A percentile compares a stretch with the other conserved stretches of the same genome.
phyloP scores from a whole-genome alignment of 2,329 filamentous ascomycete species.

The Paracorniculantispora psalliotae region DNA sequence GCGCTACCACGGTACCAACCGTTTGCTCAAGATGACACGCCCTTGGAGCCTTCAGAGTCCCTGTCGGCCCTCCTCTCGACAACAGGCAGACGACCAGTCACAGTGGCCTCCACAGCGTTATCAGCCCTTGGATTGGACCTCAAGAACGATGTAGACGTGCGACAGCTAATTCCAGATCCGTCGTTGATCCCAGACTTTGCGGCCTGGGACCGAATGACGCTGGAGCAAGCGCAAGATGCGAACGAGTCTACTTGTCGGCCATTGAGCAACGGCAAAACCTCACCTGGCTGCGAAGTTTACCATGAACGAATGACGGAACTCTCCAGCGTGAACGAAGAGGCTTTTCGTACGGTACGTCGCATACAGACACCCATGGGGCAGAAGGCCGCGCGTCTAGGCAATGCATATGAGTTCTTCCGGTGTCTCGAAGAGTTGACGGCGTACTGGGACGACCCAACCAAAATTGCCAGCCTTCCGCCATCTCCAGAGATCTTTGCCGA shows the following conservation, averaged over 20 bases:
- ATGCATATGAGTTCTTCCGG: constrained; percentile 62
- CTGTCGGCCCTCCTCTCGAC: constrained; percentile 48
- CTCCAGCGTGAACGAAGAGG: constrained; percentile 49
- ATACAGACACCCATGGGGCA: constrained; percentile 51
- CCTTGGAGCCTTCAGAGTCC: constrained; percentile 28
- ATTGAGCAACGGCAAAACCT: constrained; percentile 48
- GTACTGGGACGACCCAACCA: constrained; percentile 59
- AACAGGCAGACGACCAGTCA: constrained; percentile 43
- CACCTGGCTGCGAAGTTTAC: constrained; percentile 55
- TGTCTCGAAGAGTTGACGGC: constrained; percentile 54
- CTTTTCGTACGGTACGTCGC: constrained; percentile 57
- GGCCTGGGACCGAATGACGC: constrained; percentile 44
- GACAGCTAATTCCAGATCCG: constrained; percentile 50
- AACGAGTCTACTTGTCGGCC: constrained; percentile 44
- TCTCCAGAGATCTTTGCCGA: constrained; percentile 27
- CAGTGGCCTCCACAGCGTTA: constrained; percentile 42
- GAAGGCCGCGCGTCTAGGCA: constrained; percentile 51
- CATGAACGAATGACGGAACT: constrained; percentile 55
- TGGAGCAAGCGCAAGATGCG: constrained; percentile 44
- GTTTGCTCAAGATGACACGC: constrained; percentile 28
- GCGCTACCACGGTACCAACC: constrained; percentile 44
- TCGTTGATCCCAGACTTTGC: constrained; percentile 49
- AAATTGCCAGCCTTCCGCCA: constrained; percentile 25
- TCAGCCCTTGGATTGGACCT: constrained; percentile 55
- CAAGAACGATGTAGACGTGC: constrained; percentile 42